Percentiles rank a stretch among this genome's conserved stretches.
Evolutionary conservation across 2,329 filamentous ascomycete genomes (phyloP).

Genomic region (Lomentospora prolificans): DNA sequence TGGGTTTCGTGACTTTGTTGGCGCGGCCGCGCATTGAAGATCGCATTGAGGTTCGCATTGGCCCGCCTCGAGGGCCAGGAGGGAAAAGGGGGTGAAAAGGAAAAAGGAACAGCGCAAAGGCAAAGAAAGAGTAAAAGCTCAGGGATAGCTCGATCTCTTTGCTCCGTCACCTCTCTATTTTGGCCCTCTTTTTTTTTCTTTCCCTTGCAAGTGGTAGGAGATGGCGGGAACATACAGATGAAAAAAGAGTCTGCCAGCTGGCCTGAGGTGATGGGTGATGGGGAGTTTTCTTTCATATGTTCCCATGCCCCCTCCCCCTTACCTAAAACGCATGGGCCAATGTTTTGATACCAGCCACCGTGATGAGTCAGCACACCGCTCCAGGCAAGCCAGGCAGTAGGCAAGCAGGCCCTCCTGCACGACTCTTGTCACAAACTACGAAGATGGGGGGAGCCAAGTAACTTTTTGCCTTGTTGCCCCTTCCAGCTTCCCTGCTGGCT

Average conservation of each 20-base stretch:
- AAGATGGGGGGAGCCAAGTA: too few species aligned
- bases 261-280: constrained; percentile 7
- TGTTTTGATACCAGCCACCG: background rate
- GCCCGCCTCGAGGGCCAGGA: constrained; percentile 13
- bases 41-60: constrained; percentile 9
- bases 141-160: background rate
- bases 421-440: too few species aligned
- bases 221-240: constrained; percentile 8
- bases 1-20: constrained; percentile 34
- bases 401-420: too few species aligned
- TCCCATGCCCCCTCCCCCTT: background rate
- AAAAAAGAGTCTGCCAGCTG: constrained; percentile 8
- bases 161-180: background rate
- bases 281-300: background rate
- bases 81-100: background rate
- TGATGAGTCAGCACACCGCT: background rate
- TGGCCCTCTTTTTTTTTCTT: background rate
- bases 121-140: background rate
- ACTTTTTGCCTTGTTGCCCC: too few species aligned
- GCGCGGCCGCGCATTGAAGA: constrained; percentile 25
- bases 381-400: too few species aligned
- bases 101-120: background rate
- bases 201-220: background rate
- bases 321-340: background rate
- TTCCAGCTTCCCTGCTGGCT: background rate